These are phyloP conservation scores for Hypseocharis bilobata DNA, from an alignment of 441 rosid species.

Conservation along the genomic window DNA sequence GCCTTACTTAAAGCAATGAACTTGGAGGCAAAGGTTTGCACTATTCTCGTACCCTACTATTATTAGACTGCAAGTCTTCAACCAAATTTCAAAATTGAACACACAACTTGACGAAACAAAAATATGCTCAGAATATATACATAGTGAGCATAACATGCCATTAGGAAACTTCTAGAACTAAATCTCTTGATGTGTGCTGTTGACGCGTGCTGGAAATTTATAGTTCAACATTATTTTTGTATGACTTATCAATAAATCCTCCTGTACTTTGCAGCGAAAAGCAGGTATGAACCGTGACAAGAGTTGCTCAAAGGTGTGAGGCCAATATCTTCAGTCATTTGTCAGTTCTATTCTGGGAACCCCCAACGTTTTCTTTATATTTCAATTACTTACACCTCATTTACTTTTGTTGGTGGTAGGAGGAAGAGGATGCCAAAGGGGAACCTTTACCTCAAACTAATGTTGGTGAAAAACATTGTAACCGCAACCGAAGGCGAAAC, in stretches of 20 bases:
- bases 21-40: constrained; percentile 31
- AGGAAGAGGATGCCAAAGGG: constrained; percentile 24
- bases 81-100: no score
- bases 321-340: not conserved
- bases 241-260: not conserved
- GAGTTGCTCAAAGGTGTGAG: constrained; percentile 20
- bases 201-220: not conserved
- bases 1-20: constrained; percentile 45
- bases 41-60: not conserved
- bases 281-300: constrained; percentile 16
- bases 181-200: not conserved
- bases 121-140: no score
- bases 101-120: no score
- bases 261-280: constrained; percentile 31
- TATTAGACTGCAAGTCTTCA: not conserved
- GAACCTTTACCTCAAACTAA: constrained; percentile 22
- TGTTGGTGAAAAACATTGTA: constrained; percentile 21
- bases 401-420: constrained; percentile 20
- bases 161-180: no score
- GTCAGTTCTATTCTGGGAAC: no score
- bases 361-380: not conserved
- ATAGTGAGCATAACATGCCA: no score
- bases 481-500: constrained; percentile 30
- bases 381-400: not conserved
- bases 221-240: not conserved